Conservation (phyloP, 1,284 basidiomycete species). For the Athelia psychrophila region DNA sequence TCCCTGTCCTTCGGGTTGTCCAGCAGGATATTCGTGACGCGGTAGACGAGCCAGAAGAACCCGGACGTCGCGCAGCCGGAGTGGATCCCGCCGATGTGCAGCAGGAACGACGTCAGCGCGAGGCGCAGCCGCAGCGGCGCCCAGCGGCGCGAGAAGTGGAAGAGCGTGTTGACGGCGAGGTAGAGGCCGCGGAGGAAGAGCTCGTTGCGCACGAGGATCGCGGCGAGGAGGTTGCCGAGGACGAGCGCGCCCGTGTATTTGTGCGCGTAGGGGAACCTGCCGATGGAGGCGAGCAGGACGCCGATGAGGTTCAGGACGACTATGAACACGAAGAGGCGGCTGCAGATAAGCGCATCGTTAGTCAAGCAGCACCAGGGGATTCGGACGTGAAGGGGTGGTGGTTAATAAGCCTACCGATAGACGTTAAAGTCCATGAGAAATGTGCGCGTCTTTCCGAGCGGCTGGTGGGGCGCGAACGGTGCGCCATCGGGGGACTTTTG, state of each 20-base stretch:
- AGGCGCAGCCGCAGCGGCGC: constrained; percentile 60
- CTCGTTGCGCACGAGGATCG: constrained; percentile 57
- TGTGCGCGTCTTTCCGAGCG: too few species aligned
- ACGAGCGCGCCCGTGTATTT: constrained; percentile 58
- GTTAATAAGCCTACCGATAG: too few species aligned
- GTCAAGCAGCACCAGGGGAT: too few species aligned
- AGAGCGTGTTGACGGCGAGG: constrained; percentile 52
- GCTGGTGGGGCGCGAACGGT: too few species aligned
- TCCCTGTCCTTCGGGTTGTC: constrained; percentile 51
- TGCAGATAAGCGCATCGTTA: constrained; percentile 17
- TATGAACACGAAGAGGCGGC: constrained; percentile 61
- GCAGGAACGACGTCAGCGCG: constrained; percentile 58
- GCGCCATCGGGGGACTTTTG: too few species aligned
- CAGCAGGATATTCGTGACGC: constrained; percentile 48
- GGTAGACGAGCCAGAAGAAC: constrained; percentile 62
- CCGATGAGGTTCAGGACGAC: constrained; percentile 48
- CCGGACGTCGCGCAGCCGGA: constrained; percentile 67
- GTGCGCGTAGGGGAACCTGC: constrained; percentile 56
- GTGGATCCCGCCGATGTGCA: constrained; percentile 70
- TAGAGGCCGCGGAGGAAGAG: constrained; percentile 62
- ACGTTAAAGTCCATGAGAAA: too few species aligned
- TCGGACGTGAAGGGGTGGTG: too few species aligned
- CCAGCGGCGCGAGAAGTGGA: constrained; percentile 60
- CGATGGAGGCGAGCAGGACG: constrained; percentile 46
- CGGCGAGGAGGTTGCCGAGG: constrained; percentile 51